Base-by-base conservation (phyloP, 1,139 yeast genomes). In the Saccharomyces uvarum region DNA sequence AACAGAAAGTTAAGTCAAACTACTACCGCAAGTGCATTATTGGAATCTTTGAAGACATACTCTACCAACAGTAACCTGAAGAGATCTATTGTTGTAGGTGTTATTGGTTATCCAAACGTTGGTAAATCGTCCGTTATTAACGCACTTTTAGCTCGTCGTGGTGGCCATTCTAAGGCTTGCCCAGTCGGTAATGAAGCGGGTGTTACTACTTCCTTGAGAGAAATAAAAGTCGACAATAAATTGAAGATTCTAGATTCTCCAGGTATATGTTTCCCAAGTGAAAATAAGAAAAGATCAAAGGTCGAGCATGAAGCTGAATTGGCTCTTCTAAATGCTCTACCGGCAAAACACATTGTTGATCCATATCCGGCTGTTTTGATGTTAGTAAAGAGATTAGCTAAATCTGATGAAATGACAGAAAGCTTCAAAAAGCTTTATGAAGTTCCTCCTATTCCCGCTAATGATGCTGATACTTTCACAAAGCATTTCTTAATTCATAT, bases 131-230 rank as follows among this genome's bases (percentile, higher is more conserved):
- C 97, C 13, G 87, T 95, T 54, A 93, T 93, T 67, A 93, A 93
- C 70, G 88, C 96, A 3, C 77, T 93, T 60, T 84, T 95, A 9
- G 80, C 88, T 54, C 84, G 96, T 73, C 95, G 88, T 67, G 90
- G 93, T 52, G 78, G 79, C 48, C 75, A 78, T 27, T 75, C 82
- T 48, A 81, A 79, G 63, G 95, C 93, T 9, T 93, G 99, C 70
- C 98, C 99, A 13, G 96, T 88, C 33, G 99, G 99, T 49, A 95
- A 95, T 66, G 95, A 88, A 73, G 98, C 99, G 3, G 99, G 99
- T 70, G 93, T 93, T 42, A 93, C 99, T 31, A 91, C 97, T 1
- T 77, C 93, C 2, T 76, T 93, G 70, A 83, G 97, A 73, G 96
- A 90, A 71, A 90, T 93, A 57, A 93, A 93, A 73, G 81, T 93